Evolutionary conservation across 306 rosid species (phyloP).

Genomic region (Pyrus pyrifolia): DNA sequence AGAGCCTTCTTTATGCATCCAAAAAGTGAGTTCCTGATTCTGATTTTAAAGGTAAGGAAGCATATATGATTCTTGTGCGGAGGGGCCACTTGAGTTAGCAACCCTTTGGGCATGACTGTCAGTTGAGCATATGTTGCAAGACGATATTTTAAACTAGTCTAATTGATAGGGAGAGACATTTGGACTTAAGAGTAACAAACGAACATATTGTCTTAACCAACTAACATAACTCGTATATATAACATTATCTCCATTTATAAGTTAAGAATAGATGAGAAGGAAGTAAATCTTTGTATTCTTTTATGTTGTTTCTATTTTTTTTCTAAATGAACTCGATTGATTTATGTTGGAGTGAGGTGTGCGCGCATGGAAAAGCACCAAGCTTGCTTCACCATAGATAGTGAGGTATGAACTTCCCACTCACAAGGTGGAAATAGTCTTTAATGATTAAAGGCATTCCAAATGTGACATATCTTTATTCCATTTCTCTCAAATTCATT

Average conservation of each 20-base stretch:
- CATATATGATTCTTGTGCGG: slow-evolving; percentile 38
- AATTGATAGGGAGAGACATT: no score
- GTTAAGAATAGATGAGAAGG: slow-evolving; percentile 31
- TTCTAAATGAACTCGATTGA: slow-evolving; percentile 22
- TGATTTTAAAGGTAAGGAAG: slow-evolving; percentile 31
- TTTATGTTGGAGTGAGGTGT: slow-evolving; percentile 20
- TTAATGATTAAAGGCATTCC: slow-evolving; percentile 17
- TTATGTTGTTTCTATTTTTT: slow-evolving; percentile 14
- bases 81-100: slow-evolving; percentile 31
- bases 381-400: slow-evolving; percentile 42
- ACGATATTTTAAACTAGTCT: neutral
- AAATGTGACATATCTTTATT: slow-evolving; percentile 19
- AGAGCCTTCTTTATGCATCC: slow-evolving; percentile 17
- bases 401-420: slow-evolving; percentile 55
- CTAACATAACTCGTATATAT: no score
- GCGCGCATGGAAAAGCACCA: slow-evolving; percentile 25
- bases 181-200: neutral
- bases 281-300: slow-evolving; percentile 16
- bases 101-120: slow-evolving; percentile 39
- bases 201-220: no score
- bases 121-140: slow-evolving; percentile 29
- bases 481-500: slow-evolving; percentile 11
- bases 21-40: slow-evolving; percentile 60
- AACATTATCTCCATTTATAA: slow-evolving; percentile 23
- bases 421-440: slow-evolving; percentile 25